Base-by-base conservation (phyloP, 768 basidiomycete species). In the Phaffia tasmanica region DNA sequence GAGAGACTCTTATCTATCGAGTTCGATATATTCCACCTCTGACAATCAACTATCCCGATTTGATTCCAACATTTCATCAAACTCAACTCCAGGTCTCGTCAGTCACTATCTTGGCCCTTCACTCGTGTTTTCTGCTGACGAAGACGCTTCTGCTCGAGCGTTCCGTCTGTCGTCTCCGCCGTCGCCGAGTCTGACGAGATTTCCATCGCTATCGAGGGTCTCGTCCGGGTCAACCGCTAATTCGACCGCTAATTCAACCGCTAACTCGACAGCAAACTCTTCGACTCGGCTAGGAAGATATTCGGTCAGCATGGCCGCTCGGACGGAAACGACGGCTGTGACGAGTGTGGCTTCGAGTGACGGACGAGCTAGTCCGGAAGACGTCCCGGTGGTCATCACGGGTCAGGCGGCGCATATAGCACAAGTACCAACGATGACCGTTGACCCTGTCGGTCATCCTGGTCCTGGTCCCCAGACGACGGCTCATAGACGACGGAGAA, bases 371-470 rank as follows among this genome's bases (percentile, higher is more conserved):
- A 56, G 55, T 15, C 60, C 23, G 19, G 7, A 25, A 16, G 7
- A 61, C 59, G 2, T 46, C 35, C 25, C 46, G 59, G 46, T 62
- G 51, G 47, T 67, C 19, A 25, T 57, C 2, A 21, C 16, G 5
- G 66, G 66, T 18, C 60, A 60, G 2, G 46, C 51, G 56, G 66
- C 66, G 53, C 66, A 67, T 19, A 67, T 67, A 55, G 66, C 66
- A 1, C 58, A 59, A 30, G 59, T 60, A 15, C 66, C 66, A 16
- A 23, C 50, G 30, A 21, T 19, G 19, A 23, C 27, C 27, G 46
- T 46, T 49, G 59, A 49, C 23, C 59, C 59, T 4, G 11, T 11
- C 35, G 35, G 35, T 42, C 35, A 42, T 48, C 59, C 11, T 15
- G 47, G 23, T 47, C 59, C 21, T 29, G n/a, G 27, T 42, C 30